Conservation (phyloP, 2,329 filamentous ascomycete species). For the Colletotrichum godetiae region DNA sequence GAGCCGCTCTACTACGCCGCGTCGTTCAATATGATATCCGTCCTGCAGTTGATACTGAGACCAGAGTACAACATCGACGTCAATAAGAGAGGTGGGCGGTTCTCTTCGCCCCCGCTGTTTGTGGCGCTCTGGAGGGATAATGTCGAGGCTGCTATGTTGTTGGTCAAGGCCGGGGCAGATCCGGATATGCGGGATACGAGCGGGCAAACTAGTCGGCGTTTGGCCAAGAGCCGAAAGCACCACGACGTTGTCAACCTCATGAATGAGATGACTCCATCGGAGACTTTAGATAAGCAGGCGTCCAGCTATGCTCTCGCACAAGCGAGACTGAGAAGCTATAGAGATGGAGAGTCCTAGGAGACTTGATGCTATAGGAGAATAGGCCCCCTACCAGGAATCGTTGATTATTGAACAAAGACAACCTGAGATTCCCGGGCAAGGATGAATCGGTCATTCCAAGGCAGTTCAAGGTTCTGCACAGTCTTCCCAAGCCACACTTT, state of each 20-base stretch:
- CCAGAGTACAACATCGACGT: conserved; percentile 36
- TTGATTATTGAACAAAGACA: not conserved
- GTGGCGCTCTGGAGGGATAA: conserved; percentile 38
- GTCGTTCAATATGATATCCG: conserved; percentile 40
- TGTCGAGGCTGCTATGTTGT: conserved; percentile 37
- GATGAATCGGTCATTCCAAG: not conserved
- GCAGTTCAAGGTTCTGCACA: not conserved
- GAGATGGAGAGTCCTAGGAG: not conserved
- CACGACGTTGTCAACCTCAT: conserved; percentile 2
- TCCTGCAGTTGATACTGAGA: conserved; percentile 37
- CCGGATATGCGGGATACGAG: conserved; percentile 18
- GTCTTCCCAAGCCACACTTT: not conserved
- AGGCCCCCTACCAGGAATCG: not conserved
- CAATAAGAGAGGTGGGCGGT: conserved; percentile 38
- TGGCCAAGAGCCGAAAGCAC: not conserved
- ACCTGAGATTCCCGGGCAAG: not conserved
- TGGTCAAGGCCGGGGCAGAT: conserved; percentile 41
- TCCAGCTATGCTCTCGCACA: not conserved
- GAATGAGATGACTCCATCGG: not conserved
- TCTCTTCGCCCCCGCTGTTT: conserved; percentile 38
- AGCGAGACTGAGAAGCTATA: not conserved
- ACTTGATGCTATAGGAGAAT: not conserved
- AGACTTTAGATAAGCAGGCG: no score
- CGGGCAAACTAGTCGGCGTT: conserved; percentile 8
- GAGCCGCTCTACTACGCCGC: conserved; percentile 41